A percentile compares a stretch with the other conserved stretches of the same genome.
Evolutionary conservation across 73 alveolate species (phyloP).

Genomic region (Paraurostyla sp.): DNA sequence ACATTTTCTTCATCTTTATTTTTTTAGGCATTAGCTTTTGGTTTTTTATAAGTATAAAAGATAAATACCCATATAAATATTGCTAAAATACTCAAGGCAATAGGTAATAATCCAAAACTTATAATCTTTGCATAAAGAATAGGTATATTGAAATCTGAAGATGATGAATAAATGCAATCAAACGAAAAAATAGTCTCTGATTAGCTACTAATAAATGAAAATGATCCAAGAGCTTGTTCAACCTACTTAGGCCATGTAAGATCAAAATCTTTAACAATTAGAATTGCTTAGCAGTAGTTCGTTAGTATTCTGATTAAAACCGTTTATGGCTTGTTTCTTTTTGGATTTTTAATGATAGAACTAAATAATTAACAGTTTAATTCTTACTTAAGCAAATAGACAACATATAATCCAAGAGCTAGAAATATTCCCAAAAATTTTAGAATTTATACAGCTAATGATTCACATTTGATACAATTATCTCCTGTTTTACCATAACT

Average conservation of each 20-base stretch:
- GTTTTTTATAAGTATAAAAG: not conserved
- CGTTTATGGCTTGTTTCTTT: conserved; percentile 37
- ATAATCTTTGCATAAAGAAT: not conserved
- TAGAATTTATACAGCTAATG: not conserved
- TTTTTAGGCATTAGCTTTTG: too few relatives aligned
- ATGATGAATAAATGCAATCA: not conserved
- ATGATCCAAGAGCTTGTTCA: not conserved
- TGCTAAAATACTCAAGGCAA: not conserved
- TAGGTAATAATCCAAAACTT: not conserved
- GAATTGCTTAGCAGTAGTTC: conserved; percentile 5
- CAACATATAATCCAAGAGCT: not conserved
- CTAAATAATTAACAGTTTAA: not conserved
- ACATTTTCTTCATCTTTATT: too few relatives aligned
- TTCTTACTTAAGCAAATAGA: not conserved
- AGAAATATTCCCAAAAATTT: not conserved
- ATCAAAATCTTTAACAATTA: not conserved
- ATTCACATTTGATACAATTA: not conserved
- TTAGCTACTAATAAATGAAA: not conserved
- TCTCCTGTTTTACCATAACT: not conserved
- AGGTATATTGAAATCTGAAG: not conserved
- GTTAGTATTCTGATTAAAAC: conserved; percentile 12
- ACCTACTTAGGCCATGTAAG: conserved; percentile 28
- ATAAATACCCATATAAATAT: not conserved
- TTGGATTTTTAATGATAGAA: not conserved
- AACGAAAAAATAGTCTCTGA: not conserved